phyloP scores from a whole-genome alignment of 345 rosid species.

The Mallotus nudiflorus region DNA sequence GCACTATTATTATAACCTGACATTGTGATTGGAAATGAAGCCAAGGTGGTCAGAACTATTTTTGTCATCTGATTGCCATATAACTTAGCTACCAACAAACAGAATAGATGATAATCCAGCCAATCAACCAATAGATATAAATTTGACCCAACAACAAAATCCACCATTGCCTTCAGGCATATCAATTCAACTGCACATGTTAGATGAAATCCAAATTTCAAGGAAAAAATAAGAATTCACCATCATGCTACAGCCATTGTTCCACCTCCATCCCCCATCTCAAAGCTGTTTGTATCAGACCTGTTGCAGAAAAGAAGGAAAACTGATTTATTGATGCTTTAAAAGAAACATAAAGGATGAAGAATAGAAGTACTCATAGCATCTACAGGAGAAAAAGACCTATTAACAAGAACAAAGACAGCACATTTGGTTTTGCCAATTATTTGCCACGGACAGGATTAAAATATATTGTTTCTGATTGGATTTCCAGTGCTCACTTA shows the following conservation, averaged over 20 bases:
- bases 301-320: neutral
- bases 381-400: neutral
- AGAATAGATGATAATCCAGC: slow-evolving; percentile 4
- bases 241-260: slow-evolving; percentile 5
- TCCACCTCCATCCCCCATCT: neutral
- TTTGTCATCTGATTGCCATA: neutral
- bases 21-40: too few species aligned
- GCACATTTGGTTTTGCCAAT: neutral
- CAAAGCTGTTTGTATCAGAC: slow-evolving; percentile 1
- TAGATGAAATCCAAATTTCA: slow-evolving; percentile 2
- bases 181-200: slow-evolving; percentile 12
- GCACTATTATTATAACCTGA: too few species aligned
- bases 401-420: neutral
- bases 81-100: neutral
- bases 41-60: neutral
- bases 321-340: neutral
- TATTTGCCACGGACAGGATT: neutral
- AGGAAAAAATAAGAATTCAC: slow-evolving; percentile 6
- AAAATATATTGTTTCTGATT: neutral
- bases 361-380: neutral
- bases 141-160: neutral
- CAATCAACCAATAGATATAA: neutral
- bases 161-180: slow-evolving; percentile 11
- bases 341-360: neutral
- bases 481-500: neutral